Evolutionary conservation across 2,329 filamentous ascomycete species (phyloP).

Genomic region (Colletotrichum tamarilloi): DNA sequence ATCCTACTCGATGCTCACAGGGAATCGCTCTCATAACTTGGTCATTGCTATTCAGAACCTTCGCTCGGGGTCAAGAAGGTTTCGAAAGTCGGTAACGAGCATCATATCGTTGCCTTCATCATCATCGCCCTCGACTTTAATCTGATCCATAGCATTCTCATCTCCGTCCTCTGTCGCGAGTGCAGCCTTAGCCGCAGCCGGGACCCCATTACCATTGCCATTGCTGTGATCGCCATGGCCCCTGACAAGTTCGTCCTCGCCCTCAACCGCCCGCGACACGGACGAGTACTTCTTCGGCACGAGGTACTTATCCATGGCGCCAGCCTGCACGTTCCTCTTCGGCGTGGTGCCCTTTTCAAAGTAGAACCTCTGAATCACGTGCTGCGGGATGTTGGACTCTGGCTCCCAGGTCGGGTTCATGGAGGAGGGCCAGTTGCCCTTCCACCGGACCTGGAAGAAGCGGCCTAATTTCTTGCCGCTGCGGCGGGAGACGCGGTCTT

Average conservation of each 20-base stretch:
- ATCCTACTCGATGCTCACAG: no score
- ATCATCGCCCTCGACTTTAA: not conserved
- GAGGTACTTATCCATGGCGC: conserved; percentile 9
- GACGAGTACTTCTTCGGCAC: conserved; percentile 44
- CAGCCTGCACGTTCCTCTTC: conserved; percentile 35
- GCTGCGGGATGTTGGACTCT: conserved; percentile 58
- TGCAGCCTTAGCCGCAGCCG: conserved; percentile 3
- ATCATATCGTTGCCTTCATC: conserved; percentile 41
- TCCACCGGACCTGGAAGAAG: conserved; percentile 66
- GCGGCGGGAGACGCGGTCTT: conserved; percentile 50
- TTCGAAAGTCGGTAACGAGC: conserved; percentile 38
- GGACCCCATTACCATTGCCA: conserved; percentile 37
- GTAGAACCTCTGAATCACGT: conserved; percentile 55
- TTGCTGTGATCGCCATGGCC: conserved; percentile 32
- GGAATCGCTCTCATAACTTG: not conserved
- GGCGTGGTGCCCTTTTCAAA: conserved; percentile 39
- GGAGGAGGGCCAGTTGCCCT: conserved; percentile 65
- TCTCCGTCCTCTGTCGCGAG: conserved; percentile 30
- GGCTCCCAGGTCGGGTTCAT: conserved; percentile 71
- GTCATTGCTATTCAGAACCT: not conserved
- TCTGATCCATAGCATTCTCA: not conserved
- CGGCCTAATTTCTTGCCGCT: conserved; percentile 44
- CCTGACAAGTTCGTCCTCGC: conserved; percentile 40
- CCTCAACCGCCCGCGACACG: conserved; percentile 47
- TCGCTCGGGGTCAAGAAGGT: no score